These are phyloP conservation scores for Pseudocercospora musae DNA, from an alignment of 2,329 filamentous ascomycete species.

Conservation along the genomic window DNA sequence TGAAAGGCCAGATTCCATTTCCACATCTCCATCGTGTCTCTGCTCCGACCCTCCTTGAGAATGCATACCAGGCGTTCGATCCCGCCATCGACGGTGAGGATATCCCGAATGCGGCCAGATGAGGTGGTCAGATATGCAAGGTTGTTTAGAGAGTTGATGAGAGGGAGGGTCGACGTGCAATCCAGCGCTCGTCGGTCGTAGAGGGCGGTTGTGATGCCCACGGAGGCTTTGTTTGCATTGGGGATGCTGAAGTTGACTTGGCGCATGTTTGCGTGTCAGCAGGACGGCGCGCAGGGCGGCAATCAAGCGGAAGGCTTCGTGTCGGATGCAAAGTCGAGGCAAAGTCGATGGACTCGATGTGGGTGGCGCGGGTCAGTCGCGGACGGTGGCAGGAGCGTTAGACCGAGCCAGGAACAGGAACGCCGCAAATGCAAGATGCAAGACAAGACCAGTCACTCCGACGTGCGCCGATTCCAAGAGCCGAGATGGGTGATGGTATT, in stretches of 20 bases:
- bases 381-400: conserved; percentile 12
- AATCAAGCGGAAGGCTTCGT: background rate
- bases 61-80: conserved; percentile 97
- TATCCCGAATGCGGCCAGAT: conserved; percentile 94
- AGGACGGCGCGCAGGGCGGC: conserved; percentile 10
- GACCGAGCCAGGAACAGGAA: conserved; percentile 1
- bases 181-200: conserved; percentile 97
- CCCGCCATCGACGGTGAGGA: conserved; percentile 96
- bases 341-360: conserved; percentile 12
- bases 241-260: conserved; percentile 99
- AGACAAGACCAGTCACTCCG: background rate
- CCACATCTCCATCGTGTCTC: conserved; percentile 99
- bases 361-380: conserved; percentile 8
- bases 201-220: conserved; percentile 95
- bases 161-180: conserved; percentile 92
- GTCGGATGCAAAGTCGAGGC: conserved; percentile 4
- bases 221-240: conserved; percentile 98
- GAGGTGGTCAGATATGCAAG: conserved; percentile 97
- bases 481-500: background rate
- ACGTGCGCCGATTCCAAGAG: background rate
- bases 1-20: conserved; percentile 99
- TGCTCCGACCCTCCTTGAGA: conserved; percentile 92
- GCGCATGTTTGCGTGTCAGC: conserved; percentile 68
- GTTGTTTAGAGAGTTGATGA: conserved; percentile 99
- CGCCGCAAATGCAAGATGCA: conserved; percentile 6